phyloP scores from a whole-genome alignment of 257 asterid genomes.

The Solanum sejunctum region DNA sequence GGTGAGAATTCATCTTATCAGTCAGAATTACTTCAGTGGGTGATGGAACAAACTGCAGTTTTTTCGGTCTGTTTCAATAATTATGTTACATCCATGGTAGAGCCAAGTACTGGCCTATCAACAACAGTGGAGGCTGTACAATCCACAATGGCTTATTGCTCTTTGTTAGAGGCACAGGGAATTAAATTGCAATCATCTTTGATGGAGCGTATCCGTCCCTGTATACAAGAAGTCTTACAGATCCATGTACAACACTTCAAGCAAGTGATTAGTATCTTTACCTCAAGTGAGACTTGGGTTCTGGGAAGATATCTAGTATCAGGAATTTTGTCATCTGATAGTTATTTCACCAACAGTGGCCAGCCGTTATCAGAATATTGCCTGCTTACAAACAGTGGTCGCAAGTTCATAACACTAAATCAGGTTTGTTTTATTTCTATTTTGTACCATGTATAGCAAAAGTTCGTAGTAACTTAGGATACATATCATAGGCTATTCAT shows the following conservation, averaged over 20 bases:
- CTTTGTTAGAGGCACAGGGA: constrained; percentile 44
- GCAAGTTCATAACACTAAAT: constrained; percentile 51
- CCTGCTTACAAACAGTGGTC: constrained; percentile 58
- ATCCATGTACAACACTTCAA: constrained; percentile 43
- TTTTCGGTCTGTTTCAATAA: constrained; percentile 29
- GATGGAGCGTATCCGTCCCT: constrained; percentile 32
- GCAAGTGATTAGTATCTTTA: constrained; percentile 41
- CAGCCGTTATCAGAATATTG: constrained; percentile 33
- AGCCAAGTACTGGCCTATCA: constrained; percentile 39
- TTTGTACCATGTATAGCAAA: background rate
- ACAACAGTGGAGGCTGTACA: constrained; percentile 33
- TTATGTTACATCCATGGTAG: constrained; percentile 30
- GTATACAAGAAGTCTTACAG: constrained; percentile 27
- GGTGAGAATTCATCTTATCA: constrained; percentile 30
- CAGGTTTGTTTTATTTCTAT: constrained; percentile 36
- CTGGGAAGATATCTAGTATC: constrained; percentile 43
- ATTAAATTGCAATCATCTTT: constrained; percentile 27
- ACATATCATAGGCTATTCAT: background rate
- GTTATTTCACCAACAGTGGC: constrained; percentile 1
- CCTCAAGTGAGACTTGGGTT: constrained; percentile 54
- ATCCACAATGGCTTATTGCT: constrained; percentile 48
- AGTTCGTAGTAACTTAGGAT: background rate
- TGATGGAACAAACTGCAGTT: constrained; percentile 23
- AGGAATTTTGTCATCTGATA: constrained; percentile 37
- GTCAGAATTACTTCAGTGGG: constrained; percentile 40